phyloP scores from a whole-genome alignment of 306 rosid genomes.

The Malus sieversii region DNA sequence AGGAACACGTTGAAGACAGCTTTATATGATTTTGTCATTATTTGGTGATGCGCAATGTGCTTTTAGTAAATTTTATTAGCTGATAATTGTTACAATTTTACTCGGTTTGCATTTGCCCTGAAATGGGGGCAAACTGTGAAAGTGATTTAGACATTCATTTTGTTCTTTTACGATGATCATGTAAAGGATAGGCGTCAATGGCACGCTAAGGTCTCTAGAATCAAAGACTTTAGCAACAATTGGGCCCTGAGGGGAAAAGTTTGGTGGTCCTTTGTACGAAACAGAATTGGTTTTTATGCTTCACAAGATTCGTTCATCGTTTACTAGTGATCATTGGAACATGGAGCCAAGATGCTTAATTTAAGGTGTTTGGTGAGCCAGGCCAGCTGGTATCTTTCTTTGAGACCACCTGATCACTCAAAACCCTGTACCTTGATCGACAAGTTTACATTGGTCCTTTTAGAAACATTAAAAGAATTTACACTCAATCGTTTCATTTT shows the following conservation, averaged over 20 bases:
- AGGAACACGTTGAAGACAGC: background rate
- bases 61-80: background rate
- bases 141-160: background rate
- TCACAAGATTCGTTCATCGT: background rate
- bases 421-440: background rate
- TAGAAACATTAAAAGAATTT: background rate
- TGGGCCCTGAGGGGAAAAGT: background rate
- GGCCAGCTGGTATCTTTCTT: background rate
- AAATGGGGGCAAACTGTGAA: background rate
- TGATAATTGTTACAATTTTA: background rate
- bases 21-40: background rate
- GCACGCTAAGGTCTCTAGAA: background rate
- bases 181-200: background rate
- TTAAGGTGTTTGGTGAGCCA: background rate
- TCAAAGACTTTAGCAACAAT: background rate
- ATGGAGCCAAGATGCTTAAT: constrained; percentile 2
- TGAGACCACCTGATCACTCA: background rate
- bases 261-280: background rate
- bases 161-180: background rate
- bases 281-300: background rate
- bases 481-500: background rate
- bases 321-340: background rate
- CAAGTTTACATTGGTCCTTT: background rate
- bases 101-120: background rate
- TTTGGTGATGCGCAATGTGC: background rate